Base-by-base conservation (phyloP, 164 flowering plant genomes). In the Litsea cubeba region DNA sequence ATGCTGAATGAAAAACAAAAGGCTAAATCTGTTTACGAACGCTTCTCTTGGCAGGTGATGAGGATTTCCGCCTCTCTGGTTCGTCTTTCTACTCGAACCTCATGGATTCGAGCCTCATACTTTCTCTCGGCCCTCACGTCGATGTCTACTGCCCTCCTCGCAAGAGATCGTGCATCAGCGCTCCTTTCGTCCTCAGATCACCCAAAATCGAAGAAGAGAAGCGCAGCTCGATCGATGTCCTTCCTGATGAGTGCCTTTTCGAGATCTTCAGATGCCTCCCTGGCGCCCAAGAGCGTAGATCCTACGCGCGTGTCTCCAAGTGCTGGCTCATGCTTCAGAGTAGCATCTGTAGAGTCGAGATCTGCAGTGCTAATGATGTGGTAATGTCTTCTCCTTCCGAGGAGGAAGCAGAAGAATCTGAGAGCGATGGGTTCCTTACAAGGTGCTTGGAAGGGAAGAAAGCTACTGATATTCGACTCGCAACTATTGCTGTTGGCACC, bases 371-470 rank as follows among this genome's bases (percentile, higher is more conserved):
- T 60, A 67, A 63, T 7, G 22, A 24, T 51, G 22, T 71, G 63
- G 24, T 70, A 68, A 75, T 75, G 63, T 11, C 46, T 26, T 57
- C 50, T 3, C n/a, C 62, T n/a, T 25, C 40, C 1, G 15, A 25
- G 17, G 4, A 25, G 25, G 25, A 24, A 24, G 0, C 25, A 18
- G 70, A 46, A 30, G 79, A 46, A 70, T 30, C 32, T 4, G 82
- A 81, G 73, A 71, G 68, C 76, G 89, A 86, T 78, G 95, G 93
- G 24, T 79, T 73, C 68, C 93, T 91, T 67, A 79, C 91, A 17
- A 84, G 97, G 78, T 77, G 84, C 74, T 83, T 92, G 82, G 91
- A 87, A 72, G 97, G 96, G 63, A 88, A 92, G 84, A 92, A 91
- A 76, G 94, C 95, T 10, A 91, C 97, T 3, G 95, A 92, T 82